Base-by-base conservation (phyloP, 2,329 filamentous ascomycete species). In the Stagonosporopsis chrysanthemi region DNA sequence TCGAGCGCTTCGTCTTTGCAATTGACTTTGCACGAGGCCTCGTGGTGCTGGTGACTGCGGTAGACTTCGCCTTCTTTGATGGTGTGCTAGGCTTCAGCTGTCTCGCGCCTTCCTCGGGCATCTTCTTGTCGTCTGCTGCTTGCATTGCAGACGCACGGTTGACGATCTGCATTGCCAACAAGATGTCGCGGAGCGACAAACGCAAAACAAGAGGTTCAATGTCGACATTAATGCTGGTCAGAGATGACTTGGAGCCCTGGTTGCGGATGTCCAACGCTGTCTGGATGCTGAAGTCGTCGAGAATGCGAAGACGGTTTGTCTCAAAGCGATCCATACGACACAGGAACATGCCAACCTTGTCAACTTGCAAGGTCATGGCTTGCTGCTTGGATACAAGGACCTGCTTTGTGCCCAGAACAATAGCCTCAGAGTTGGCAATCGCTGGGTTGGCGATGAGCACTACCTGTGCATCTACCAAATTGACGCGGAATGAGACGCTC, bases 311-410 rank as follows among this genome's bases (percentile, higher is more conserved):
- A 35, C 92, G 87, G 38, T 89, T 93, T 3, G 90, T 92, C 66
- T 99, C 94, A 66, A 98, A 98, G 62, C 88, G 91, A 76, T 99
- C 96, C 95, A 99, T 99, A 12, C 95, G 90, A 73, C 96, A 99
- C 29, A 99, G 78, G 75, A 97, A 99, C 95, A 99, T 99, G 66
- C 95, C 95, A 50, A 98, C 86, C 71, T 98, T 89, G 7, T 92
- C 93, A 2, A 99, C 87, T 72, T 99, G 94, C 71, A 99, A 84
- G 0, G 95, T 97, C 66, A 96, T 84, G 8, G 94, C 91, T 79
- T 98, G 92, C 75, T 99, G 96, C 68, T 96, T 90, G 2, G 94
- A 96, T 11, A 98, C 83, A 2, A 98, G 83, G 12, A 98, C 87
- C 74, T 99, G 93, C 73, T 97, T 96, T 2, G 93, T 96, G 45